Evolutionary conservation across 768 basidiomycete genomes (phyloP).

Genomic region (Auricularia heimuer): DNA sequence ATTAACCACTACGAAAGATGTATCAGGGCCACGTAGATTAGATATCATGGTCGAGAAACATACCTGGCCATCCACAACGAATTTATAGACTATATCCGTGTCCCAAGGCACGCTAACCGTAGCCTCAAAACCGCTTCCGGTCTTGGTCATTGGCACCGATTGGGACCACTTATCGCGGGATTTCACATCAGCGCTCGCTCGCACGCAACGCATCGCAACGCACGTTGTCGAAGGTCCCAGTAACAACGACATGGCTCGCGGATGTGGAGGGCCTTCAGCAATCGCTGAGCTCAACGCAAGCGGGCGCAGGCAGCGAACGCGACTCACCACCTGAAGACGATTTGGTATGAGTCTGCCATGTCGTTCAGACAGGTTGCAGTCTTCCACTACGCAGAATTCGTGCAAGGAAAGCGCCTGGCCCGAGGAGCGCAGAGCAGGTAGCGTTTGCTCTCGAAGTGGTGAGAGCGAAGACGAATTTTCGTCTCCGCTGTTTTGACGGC

Average conservation of each 20-base stretch:
- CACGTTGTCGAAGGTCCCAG: constrained; percentile 73
- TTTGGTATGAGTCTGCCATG: constrained; percentile 3
- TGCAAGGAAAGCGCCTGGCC: no score
- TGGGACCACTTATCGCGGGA: constrained; percentile 43
- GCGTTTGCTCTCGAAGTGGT: no score
- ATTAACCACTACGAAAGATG: constrained; percentile 36
- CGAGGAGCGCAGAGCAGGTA: no score
- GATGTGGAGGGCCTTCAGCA: constrained; percentile 45
- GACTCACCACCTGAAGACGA: constrained; percentile 12
- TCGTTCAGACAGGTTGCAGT: neutral
- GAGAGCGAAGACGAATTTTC: no score
- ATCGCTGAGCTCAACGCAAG: neutral
- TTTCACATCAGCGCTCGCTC: constrained; percentile 9
- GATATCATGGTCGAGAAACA: neutral
- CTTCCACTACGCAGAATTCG: no score
- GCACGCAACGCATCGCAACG: constrained; percentile 4
- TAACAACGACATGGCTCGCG: constrained; percentile 52
- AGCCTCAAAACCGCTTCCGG: constrained; percentile 45
- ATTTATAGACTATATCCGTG: constrained; percentile 63
- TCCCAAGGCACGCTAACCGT: constrained; percentile 49
- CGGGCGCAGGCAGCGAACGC: neutral
- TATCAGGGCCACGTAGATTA: neutral
- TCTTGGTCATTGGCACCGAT: constrained; percentile 45
- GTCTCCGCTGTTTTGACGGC: no score
- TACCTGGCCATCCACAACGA: constrained; percentile 54